Conservation (phyloP, 2,329 filamentous ascomycete species). For the Colletotrichum tamarilloi region DNA sequence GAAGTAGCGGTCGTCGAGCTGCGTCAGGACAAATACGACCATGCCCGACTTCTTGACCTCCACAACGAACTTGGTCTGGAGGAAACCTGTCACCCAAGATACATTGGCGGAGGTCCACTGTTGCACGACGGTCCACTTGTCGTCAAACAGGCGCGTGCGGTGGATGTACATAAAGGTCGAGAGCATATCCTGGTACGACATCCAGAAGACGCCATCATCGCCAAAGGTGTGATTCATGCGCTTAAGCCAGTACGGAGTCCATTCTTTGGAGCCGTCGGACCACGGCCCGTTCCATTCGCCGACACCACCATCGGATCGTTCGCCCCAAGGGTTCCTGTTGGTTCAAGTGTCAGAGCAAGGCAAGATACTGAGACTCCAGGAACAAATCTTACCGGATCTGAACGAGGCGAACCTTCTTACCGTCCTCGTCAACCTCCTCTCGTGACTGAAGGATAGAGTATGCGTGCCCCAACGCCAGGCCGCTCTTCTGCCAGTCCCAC, state of each 20-base stretch:
- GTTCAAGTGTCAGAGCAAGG: background rate
- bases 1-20: conserved; percentile 60
- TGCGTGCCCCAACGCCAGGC: conserved; percentile 58
- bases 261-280: conserved; percentile 84
- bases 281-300: conserved; percentile 78
- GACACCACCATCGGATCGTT: conserved; percentile 52
- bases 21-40: conserved; percentile 56
- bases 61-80: conserved; percentile 56
- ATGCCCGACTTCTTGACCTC: conserved; percentile 53
- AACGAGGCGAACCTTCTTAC: conserved; percentile 52
- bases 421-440: conserved; percentile 55
- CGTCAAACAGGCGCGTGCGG: conserved; percentile 67
- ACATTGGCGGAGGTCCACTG: conserved; percentile 56
- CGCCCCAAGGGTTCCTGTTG: conserved; percentile 77
- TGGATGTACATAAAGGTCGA: conserved; percentile 68
- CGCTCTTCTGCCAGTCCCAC: conserved; percentile 47
- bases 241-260: conserved; percentile 83
- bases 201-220: conserved; percentile 77
- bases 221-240: conserved; percentile 80
- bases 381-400: conserved; percentile 52
- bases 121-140: conserved; percentile 56
- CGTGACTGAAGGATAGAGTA: conserved; percentile 62
- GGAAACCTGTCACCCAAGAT: conserved; percentile 58
- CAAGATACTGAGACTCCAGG: background rate
- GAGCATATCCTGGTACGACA: conserved; percentile 68